phyloP scores from a whole-genome alignment of 116 monocot species.

The Papilionanthe hybrid region DNA sequence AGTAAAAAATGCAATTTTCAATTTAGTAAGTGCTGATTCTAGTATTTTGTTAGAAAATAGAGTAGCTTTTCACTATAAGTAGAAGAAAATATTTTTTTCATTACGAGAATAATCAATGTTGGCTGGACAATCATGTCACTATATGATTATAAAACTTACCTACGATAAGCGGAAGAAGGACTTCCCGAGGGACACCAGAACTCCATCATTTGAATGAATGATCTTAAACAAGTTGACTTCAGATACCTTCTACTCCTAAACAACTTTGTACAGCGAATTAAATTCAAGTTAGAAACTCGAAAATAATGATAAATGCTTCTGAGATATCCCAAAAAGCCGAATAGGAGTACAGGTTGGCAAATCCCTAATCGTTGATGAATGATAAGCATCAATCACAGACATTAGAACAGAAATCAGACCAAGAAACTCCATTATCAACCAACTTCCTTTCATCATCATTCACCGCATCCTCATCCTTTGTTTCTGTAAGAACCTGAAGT shows the following conservation, averaged over 20 bases:
- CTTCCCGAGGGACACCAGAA: slow-evolving; percentile 1
- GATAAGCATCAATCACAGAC: background rate
- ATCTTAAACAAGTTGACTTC: background rate
- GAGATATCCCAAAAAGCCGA: background rate
- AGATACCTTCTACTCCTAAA: background rate
- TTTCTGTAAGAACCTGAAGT: slow-evolving; percentile 57
- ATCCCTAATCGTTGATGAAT: background rate
- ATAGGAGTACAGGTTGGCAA: slow-evolving; percentile 2
- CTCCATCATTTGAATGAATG: slow-evolving; percentile 8
- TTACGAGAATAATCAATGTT: background rate
- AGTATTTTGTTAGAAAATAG: background rate
- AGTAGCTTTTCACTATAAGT: background rate
- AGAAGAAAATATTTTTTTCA: background rate
- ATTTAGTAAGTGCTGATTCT: background rate
- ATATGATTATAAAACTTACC: slow-evolving; percentile 2
- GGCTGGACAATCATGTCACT: background rate
- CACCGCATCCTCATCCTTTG: slow-evolving; percentile 14
- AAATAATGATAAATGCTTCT: background rate
- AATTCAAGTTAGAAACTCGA: slow-evolving; percentile 5
- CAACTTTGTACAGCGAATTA: background rate
- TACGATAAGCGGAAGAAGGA: background rate
- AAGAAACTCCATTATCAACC: background rate
- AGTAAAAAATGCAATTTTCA: background rate
- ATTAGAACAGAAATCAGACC: slow-evolving; percentile 5
- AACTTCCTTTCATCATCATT: slow-evolving; percentile 7